Evolutionary conservation across 805 yeast species (phyloP).

Genomic region (Kazachstania kunashirensis): DNA sequence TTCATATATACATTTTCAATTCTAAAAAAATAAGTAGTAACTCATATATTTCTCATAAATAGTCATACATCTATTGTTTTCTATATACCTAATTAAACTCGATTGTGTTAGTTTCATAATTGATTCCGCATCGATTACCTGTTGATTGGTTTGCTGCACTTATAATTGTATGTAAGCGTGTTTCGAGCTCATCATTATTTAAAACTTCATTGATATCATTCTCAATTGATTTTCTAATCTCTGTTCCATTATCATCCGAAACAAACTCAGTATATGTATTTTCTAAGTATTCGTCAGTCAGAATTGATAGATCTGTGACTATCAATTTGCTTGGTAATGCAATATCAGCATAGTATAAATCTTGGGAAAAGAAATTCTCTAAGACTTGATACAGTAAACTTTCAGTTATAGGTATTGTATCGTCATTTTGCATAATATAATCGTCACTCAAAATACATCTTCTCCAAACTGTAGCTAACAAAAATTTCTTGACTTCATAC

Average conservation of each 20-base stretch:
- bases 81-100: slow-evolving; percentile 12
- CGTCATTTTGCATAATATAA: slow-evolving; percentile 39
- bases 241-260: slow-evolving; percentile 2
- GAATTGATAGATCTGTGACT: slow-evolving; percentile 9
- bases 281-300: slow-evolving; percentile 12
- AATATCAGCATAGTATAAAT: slow-evolving; percentile 20
- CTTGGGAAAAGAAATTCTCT: slow-evolving; percentile 28
- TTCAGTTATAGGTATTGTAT: slow-evolving; percentile 35
- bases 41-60: too few species aligned
- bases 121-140: slow-evolving; percentile 29
- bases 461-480: slow-evolving; percentile 44
- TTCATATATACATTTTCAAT: too few species aligned
- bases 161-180: slow-evolving; percentile 28
- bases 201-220: slow-evolving; percentile 12
- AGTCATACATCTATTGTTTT: too few species aligned
- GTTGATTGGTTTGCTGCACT: slow-evolving; percentile 32
- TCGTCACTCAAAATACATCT: slow-evolving; percentile 46
- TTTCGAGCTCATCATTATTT: slow-evolving; percentile 16
- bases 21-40: too few species aligned
- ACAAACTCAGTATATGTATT: slow-evolving; percentile 10
- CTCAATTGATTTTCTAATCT: slow-evolving; percentile 7
- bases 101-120: slow-evolving; percentile 30
- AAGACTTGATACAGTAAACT: slow-evolving; percentile 41
- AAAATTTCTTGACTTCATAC: slow-evolving; percentile 27
- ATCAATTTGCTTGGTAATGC: slow-evolving; percentile 25